phyloP scores from a whole-genome alignment of 106 monocot genomes.

The Agapanthus africanus region DNA sequence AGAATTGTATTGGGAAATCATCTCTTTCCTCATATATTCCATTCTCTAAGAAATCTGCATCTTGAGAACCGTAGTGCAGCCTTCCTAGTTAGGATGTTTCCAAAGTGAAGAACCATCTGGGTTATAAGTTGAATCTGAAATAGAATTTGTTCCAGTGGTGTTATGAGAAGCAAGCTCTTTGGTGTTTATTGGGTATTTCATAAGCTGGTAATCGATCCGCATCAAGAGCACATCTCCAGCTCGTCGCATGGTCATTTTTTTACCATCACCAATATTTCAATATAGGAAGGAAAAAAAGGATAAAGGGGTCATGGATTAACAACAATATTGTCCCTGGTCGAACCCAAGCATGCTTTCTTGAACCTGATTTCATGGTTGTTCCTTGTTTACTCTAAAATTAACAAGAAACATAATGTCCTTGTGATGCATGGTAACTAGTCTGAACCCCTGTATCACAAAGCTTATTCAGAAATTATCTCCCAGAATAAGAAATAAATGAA shows the following conservation, averaged over 20 bases:
- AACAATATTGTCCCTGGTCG: too few relatives aligned
- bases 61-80: too few relatives aligned
- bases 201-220: constrained; percentile 34
- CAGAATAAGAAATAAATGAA: too few relatives aligned
- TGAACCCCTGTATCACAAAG: constrained; percentile 76
- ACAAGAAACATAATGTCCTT: constrained; percentile 70
- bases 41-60: too few relatives aligned
- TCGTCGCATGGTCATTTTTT: constrained; percentile 56
- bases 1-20: too few relatives aligned
- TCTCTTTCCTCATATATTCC: too few relatives aligned
- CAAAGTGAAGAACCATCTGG: constrained; percentile 58
- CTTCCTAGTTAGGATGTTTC: constrained; percentile 67
- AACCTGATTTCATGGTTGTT: constrained; percentile 91
- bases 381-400: constrained; percentile 88
- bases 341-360: too few relatives aligned
- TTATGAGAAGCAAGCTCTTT: constrained; percentile 47
- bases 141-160: constrained; percentile 74
- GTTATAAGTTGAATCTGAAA: constrained; percentile 51
- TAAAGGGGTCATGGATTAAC: too few relatives aligned
- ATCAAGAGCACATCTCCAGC: constrained; percentile 66
- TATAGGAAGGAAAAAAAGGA: too few relatives aligned
- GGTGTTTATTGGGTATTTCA: constrained; percentile 31
- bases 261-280: constrained; percentile 70
- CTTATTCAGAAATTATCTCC: too few relatives aligned
- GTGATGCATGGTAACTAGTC: constrained; percentile 69